These are phyloP conservation scores for Huiozyma sinensis DNA, from an alignment of 805 yeast genomes.

Conservation along the genomic window DNA sequence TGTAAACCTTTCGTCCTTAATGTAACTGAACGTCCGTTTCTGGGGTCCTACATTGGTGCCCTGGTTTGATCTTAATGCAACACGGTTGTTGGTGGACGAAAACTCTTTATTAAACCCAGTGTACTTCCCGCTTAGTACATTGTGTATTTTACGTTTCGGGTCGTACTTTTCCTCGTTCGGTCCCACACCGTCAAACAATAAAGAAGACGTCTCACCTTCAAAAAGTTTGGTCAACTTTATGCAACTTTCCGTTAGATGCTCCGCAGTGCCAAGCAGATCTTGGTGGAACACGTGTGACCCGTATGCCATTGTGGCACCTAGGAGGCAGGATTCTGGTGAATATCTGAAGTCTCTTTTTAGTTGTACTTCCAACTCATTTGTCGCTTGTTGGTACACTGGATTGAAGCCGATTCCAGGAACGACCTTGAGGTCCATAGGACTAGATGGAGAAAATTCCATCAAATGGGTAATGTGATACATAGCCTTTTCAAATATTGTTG, in stretches of 20 bases:
- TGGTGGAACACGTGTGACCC: constrained; percentile 22
- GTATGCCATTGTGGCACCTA: constrained; percentile 44
- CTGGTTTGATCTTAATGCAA: constrained; percentile 1
- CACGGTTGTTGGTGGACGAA: constrained; percentile 1
- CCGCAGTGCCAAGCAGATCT: constrained; percentile 32
- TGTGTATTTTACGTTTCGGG: constrained; percentile 10
- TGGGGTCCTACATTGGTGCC: not conserved
- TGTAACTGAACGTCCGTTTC: constrained; percentile 2
- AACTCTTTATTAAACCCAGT: constrained; percentile 6
- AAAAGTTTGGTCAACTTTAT: constrained; percentile 31
- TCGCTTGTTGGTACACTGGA: constrained; percentile 12
- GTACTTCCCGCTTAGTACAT: constrained; percentile 15
- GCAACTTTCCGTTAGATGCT: constrained; percentile 39
- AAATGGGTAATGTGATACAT: constrained; percentile 30
- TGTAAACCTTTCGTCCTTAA: constrained; percentile 3
- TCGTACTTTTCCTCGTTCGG: constrained; percentile 7
- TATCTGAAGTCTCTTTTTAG: constrained; percentile 26
- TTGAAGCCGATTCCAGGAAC: constrained; percentile 4
- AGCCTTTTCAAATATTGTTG: constrained; percentile 27
- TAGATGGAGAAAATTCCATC: constrained; percentile 36
- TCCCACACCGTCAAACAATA: constrained; percentile 25
- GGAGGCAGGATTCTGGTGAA: constrained; percentile 40
- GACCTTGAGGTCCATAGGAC: constrained; percentile 23
- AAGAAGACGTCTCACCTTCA: constrained; percentile 28
- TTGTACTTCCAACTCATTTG: constrained; percentile 16